A percentile compares a stretch with the other conserved stretches of the same genome.
These are phyloP conservation scores for Coccomyxa sp. DNA, from an alignment of 139 green algal genomes.

Conservation along the genomic window DNA sequence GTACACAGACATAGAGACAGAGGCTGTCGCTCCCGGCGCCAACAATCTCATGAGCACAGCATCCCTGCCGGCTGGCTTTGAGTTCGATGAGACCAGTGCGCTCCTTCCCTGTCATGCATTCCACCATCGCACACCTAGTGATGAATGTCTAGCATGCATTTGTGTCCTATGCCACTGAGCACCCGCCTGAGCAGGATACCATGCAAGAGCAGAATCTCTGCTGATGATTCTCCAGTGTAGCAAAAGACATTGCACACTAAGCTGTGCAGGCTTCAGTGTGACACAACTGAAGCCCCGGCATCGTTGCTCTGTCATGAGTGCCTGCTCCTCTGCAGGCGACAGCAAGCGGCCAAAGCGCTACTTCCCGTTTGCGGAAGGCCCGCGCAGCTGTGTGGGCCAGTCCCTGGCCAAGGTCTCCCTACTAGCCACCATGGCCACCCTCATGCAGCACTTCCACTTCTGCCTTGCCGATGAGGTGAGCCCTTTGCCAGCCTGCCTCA, in stretches of 20 bases:
- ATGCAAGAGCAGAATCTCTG: too few relatives aligned
- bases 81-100: background rate
- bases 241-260: background rate
- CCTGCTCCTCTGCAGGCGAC: background rate
- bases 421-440: constrained; percentile 27
- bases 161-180: too few relatives aligned
- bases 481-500: too few relatives aligned
- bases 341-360: constrained; percentile 24
- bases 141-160: background rate
- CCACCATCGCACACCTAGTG: background rate
- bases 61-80: background rate
- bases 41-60: background rate
- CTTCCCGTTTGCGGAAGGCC: constrained; percentile 49
- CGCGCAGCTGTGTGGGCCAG: constrained; percentile 60
- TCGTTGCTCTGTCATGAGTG: too few relatives aligned
- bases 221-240: too few relatives aligned
- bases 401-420: constrained; percentile 52
- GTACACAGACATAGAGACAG: background rate
- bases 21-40: too few relatives aligned
- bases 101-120: background rate
- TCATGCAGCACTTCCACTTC: constrained; percentile 41
- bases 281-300: too few relatives aligned
- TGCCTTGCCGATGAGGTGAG: constrained; percentile 38
- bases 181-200: too few relatives aligned
- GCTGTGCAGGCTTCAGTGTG: too few relatives aligned